Percentiles rank a stretch among this genome's conserved stretches.
These are phyloP conservation scores for Oenanthe javanica DNA, from an alignment of 140 eudicot genomes.

Conservation along the genomic window DNA sequence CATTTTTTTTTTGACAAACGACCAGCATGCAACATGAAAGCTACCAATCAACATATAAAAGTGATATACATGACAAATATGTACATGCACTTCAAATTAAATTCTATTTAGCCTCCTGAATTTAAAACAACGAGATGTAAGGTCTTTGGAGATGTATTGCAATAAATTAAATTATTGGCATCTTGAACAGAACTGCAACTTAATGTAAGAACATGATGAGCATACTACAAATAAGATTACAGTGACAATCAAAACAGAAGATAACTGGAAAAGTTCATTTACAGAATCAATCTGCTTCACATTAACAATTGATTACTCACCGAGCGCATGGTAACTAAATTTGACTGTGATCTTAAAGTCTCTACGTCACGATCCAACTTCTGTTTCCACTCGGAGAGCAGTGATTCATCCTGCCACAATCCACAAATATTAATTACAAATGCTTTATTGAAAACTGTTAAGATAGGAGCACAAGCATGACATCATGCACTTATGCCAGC, in stretches of 20 bases:
- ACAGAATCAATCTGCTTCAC: neutral
- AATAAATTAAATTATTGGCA: neutral
- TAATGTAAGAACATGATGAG: neutral
- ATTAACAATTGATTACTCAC: conserved; percentile 36
- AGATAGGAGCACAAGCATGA: neutral
- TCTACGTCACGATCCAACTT: conserved; percentile 81
- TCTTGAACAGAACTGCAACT: neutral
- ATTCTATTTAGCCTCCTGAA: neutral
- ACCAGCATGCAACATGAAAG: neutral
- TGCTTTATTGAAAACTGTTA: conserved; percentile 4
- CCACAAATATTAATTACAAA: neutral
- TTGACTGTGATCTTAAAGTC: conserved; percentile 71
- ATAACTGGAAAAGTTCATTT: neutral
- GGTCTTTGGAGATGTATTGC: neutral
- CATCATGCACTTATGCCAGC: neutral
- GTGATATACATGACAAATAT: neutral
- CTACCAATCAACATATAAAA: neutral
- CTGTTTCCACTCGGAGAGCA: conserved; percentile 76
- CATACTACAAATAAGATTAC: neutral
- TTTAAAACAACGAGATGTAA: neutral
- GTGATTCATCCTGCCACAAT: conserved; percentile 54
- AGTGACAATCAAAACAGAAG: neutral
- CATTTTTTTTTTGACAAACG: too few species aligned
- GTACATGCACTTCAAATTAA: neutral
- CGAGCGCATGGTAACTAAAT: conserved; percentile 50